Base-by-base conservation (phyloP, 2,329 filamentous ascomycete genomes). In the Fusarium anthophilum region DNA sequence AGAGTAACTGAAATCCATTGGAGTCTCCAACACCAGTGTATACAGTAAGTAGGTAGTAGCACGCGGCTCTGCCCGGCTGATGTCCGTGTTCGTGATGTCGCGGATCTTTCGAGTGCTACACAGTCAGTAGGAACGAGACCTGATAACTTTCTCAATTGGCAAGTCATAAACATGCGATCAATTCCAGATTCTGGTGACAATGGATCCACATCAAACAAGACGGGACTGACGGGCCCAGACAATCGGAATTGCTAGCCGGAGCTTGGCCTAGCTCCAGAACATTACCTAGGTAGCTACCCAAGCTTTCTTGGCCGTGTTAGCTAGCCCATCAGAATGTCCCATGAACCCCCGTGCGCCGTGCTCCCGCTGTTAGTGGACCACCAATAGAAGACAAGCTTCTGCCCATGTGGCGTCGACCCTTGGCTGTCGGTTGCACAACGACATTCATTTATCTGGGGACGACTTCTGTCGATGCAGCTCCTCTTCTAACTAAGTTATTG, bases 321-420 rank as follows among this genome's bases (percentile, higher is more conserved):
- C 80, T 76, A 79, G 75, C 80, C 80, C 78, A 81, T 82, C 79
- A 82, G 69, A 68, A 70, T 48, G 71, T 71, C 70, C 69, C 66
- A 53, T 77, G 41, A 44, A 48, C 73, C 80, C 80, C 74, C 80
- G 80, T 82, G 80, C 78, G 66, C 72, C 61, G 70, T 76, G 69
- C 75, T 76, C 64, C 78, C 74, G 76, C 59, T 66, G 65, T 72
- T 74, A 81, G 78, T 82, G 79, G 79, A 79, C 77, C 78, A 74
- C 77, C 76, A 78, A 73, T 76, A 54, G 74, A 75, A 66, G 63
- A 66, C 74, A 73, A 76, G 75, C 75, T 75, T 75, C 64, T 54
- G 65, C 67, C 77, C 76, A 79, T 79, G 76, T 78, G 76, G 77
- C 76, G 69, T 65, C 56, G 67, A 58, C 69, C 67, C 71, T 79